A percentile compares a stretch with the other conserved stretches of the same genome.
These are phyloP conservation scores for Flaveria robusta DNA, from an alignment of 129 eudicot genomes.

Conservation along the genomic window DNA sequence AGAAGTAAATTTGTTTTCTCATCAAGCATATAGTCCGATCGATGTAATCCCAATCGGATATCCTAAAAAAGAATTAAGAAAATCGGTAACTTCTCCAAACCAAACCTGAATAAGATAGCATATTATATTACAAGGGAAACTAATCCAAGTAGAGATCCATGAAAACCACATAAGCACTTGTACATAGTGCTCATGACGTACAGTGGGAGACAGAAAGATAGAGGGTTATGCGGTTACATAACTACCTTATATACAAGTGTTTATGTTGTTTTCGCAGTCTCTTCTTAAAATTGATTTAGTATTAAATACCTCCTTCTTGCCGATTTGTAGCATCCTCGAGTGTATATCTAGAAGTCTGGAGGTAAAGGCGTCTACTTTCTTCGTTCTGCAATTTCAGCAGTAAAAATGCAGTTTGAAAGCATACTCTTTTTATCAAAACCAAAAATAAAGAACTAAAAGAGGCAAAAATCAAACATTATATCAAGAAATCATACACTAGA, in stretches of 20 bases:
- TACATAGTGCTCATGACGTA: too few relatives aligned
- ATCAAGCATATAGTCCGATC: constrained; percentile 97
- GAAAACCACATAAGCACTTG: too few relatives aligned
- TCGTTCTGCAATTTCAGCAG: constrained; percentile 60
- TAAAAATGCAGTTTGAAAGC: background rate
- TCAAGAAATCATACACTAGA: background rate
- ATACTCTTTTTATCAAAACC: background rate
- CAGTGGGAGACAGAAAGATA: too few relatives aligned
- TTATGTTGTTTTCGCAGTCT: background rate
- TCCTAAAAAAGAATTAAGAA: constrained; percentile 49
- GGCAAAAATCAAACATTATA: background rate
- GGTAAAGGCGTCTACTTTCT: constrained; percentile 81
- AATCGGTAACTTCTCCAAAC: constrained; percentile 1
- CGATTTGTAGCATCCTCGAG: constrained; percentile 74
- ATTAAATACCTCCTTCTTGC: constrained; percentile 71
- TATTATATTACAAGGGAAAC: background rate
- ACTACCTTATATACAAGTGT: background rate
- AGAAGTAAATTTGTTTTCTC: constrained; percentile 86
- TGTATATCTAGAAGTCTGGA: constrained; percentile 88
- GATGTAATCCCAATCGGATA: constrained; percentile 91
- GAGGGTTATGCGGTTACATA: too few relatives aligned
- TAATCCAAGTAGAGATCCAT: too few relatives aligned
- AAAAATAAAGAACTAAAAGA: background rate
- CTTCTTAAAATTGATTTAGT: background rate
- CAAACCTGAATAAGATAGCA: constrained; percentile 9